Base-by-base conservation (phyloP, 805 yeast genomes). In the Zygosaccharomyces rouxii region DNA sequence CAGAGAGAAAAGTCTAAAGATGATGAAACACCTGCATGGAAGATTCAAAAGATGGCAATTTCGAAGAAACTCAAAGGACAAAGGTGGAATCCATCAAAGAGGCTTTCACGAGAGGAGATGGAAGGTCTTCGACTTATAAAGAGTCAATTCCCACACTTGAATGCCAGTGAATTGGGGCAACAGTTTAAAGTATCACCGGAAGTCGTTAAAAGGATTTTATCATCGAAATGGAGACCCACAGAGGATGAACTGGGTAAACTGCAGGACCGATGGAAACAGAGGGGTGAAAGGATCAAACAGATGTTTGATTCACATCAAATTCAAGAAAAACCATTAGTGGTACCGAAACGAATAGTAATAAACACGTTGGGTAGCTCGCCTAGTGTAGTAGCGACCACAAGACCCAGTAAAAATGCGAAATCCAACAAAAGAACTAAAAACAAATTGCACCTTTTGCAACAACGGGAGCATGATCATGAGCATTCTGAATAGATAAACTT, bases 181-280 rank as follows among this genome's bases (percentile, higher is more conserved):
- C 76, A 76, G 59, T 89, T 84, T 66, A 71, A 76, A 42, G 75
- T 88, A 4, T 84, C 94, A 0, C 92, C 95, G 0, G 95, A 89
- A 55, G 86, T 90, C 0, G 77, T 89, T 2, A 72, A 96, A 50
- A 76, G 96, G 53, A 88, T 90, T 16, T 63, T 90, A 54, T 82
- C 80, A 61, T 82, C 92, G 4, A 79, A 75, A 33, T 90, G 96
- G 95, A 67, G 63, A 14, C 96, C 96, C 0, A 71, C 66, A 4
- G 74, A 73, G n/a, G 86, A 83, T 50, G 75, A 71, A 35, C 73
- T 65, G 4, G 64, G 58, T 25, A 61, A 75, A 14, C 42, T 75
- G 2, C 65, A 71, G 28, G 67, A 68, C 14, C 73, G 92, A 53
- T 84, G 87, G 81, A 66, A 62, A 26, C 69, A 66, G 31, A 69